Evolutionary conservation across 139 green algal genomes (phyloP).

Genomic region (Parachlorella kessleri): DNA sequence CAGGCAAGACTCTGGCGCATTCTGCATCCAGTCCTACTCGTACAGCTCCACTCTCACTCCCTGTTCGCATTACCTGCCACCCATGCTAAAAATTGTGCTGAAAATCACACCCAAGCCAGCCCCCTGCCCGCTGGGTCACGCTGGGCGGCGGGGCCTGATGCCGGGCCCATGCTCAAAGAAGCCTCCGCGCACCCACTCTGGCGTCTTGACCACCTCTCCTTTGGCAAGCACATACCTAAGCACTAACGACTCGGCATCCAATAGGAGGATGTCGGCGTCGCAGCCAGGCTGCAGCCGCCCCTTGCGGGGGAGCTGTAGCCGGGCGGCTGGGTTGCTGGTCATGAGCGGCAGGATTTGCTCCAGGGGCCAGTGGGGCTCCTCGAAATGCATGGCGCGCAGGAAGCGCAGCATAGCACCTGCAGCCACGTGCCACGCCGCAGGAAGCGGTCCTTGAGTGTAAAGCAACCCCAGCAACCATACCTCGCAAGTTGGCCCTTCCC

Average conservation of each 20-base stretch:
- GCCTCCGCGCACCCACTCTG: slow-evolving; percentile 37
- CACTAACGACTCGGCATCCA: slow-evolving; percentile 10
- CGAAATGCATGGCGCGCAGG: slow-evolving; percentile 16
- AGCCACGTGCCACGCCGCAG: too few species aligned
- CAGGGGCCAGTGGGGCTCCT: slow-evolving; percentile 13
- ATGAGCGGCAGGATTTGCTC: slow-evolving; percentile 28
- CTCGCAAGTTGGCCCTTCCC: too few species aligned
- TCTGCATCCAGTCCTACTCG: too few species aligned
- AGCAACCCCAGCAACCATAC: too few species aligned
- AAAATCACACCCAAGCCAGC: too few species aligned
- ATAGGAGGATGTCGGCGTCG: slow-evolving; percentile 45
- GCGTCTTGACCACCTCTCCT: slow-evolving; percentile 29
- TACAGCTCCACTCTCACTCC: too few species aligned
- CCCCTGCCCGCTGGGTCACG: too few species aligned
- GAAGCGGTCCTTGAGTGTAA: too few species aligned
- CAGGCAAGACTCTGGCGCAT: too few species aligned
- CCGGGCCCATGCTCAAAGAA: slow-evolving; percentile 36
- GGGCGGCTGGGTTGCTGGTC: slow-evolving; percentile 29
- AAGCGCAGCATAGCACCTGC: slow-evolving; percentile 29
- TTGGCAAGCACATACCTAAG: slow-evolving; percentile 28
- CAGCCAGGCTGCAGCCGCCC: slow-evolving; percentile 28
- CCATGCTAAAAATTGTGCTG: too few species aligned
- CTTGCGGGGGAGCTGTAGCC: slow-evolving; percentile 37
- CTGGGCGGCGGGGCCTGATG: slow-evolving; percentile 22
- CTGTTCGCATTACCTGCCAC: too few species aligned